phyloP scores from a whole-genome alignment of 306 rosid genomes.

The Notholithocarpus densiflorus region DNA sequence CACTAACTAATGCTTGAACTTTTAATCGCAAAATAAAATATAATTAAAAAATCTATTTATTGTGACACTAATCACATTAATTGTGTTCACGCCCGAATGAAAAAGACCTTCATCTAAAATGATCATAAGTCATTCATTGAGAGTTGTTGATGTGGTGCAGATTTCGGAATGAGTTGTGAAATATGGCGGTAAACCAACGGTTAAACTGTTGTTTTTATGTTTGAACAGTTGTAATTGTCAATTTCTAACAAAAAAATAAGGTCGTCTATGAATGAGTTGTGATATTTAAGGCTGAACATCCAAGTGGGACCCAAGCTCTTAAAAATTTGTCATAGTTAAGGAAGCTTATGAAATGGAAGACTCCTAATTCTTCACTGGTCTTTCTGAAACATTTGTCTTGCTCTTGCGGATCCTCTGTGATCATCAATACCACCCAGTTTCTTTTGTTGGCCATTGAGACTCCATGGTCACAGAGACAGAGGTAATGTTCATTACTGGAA shows the following conservation, averaged over 20 bases:
- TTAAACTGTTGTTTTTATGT: constrained; percentile 17
- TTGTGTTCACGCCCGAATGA: too few relatives aligned
- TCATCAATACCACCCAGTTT: constrained; percentile 36
- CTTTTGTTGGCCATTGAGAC: constrained; percentile 18
- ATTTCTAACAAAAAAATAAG: background rate
- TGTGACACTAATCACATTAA: too few relatives aligned
- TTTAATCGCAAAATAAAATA: too few relatives aligned
- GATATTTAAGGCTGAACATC: constrained; percentile 26
- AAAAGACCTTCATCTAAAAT: constrained; percentile 4
- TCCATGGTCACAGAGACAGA: constrained; percentile 57
- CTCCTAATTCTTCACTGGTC: constrained; percentile 35
- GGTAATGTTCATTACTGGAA: constrained; percentile 36
- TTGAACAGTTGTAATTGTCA: constrained; percentile 5
- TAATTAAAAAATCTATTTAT: too few relatives aligned
- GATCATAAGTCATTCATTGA: background rate
- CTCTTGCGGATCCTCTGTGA: constrained; percentile 23
- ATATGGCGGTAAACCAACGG: constrained; percentile 19
- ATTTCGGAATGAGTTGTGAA: background rate
- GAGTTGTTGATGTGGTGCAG: background rate
- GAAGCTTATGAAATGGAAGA: constrained; percentile 29
- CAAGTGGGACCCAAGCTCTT: constrained; percentile 56
- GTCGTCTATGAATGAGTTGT: too few relatives aligned
- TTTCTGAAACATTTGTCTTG: constrained; percentile 17
- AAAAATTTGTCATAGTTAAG: constrained; percentile 35
- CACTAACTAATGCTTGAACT: too few relatives aligned